phyloP scores from a whole-genome alignment of 176 grass and related monocot species.

The Hyparrhenia diplandra region DNA sequence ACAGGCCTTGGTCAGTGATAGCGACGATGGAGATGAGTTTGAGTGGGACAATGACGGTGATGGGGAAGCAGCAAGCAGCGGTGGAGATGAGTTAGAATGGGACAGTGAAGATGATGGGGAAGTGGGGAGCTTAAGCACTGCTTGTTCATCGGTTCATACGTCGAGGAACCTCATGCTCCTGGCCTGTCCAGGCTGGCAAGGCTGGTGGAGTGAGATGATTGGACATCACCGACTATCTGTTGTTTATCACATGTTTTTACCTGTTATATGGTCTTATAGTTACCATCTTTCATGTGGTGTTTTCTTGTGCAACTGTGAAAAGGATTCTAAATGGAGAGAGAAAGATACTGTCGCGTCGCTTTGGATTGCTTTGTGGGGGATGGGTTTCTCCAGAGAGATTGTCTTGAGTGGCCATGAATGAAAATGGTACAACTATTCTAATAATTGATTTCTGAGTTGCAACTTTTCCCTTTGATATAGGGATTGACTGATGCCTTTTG shows the following conservation, averaged over 20 bases:
- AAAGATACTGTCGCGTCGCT: background rate
- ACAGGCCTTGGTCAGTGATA: conserved; percentile 46
- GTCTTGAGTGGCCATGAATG: conserved; percentile 41
- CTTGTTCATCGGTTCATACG: background rate
- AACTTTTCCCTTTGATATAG: background rate
- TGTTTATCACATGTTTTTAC: background rate
- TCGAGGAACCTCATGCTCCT: conserved; percentile 15
- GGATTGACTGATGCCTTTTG: conserved; percentile 14
- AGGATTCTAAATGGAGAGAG: conserved; percentile 25
- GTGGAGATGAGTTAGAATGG: conserved; percentile 27
- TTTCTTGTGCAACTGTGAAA: background rate
- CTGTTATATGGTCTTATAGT: background rate
- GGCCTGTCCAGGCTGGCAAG: background rate
- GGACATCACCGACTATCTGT: background rate
- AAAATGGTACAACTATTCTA: conserved; percentile 32
- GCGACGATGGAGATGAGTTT: conserved; percentile 17
- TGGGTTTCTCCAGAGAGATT: conserved; percentile 61
- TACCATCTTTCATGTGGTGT: conserved; percentile 5
- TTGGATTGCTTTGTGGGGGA: conserved; percentile 30
- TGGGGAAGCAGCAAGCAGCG: background rate
- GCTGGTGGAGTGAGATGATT: conserved; percentile 11
- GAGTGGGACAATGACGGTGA: conserved; percentile 31
- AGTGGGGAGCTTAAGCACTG: background rate
- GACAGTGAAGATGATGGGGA: conserved; percentile 20
- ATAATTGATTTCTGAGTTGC: background rate